Percentiles rank a stretch among this genome's conserved stretches.
phyloP scores from a whole-genome alignment of 805 yeast species.

The Candida wancherniae region DNA sequence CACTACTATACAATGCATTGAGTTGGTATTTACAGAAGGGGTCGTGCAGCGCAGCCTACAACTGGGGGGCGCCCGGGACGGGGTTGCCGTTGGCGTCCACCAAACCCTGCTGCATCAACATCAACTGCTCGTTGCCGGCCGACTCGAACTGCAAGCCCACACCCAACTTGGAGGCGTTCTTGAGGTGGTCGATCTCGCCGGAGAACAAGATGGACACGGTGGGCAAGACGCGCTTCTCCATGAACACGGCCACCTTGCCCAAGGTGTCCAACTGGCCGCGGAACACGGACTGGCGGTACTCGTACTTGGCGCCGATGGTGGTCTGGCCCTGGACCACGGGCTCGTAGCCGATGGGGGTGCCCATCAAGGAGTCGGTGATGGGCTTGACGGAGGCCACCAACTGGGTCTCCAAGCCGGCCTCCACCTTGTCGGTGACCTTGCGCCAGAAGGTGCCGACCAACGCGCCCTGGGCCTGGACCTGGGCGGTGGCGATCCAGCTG shows the following conservation, averaged over 20 bases:
- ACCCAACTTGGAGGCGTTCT: constrained; percentile 72
- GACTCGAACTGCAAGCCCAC: constrained; percentile 94
- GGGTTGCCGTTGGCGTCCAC: constrained; percentile 83
- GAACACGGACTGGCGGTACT: constrained; percentile 92
- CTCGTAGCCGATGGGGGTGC: constrained; percentile 75
- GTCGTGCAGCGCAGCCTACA: constrained; percentile 21
- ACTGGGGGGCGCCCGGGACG: constrained; percentile 70
- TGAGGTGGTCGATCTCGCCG: constrained; percentile 87
- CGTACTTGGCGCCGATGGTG: constrained; percentile 94
- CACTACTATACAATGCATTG: background rate
- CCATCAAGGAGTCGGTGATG: constrained; percentile 68
- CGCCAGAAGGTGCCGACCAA: constrained; percentile 89
- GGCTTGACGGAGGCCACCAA: constrained; percentile 73
- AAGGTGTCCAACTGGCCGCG: constrained; percentile 90
- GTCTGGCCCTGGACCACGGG: constrained; percentile 88
- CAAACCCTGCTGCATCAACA: constrained; percentile 86
- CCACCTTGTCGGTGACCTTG: constrained; percentile 86
- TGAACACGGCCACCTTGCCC: constrained; percentile 86
- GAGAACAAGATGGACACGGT: constrained; percentile 82
- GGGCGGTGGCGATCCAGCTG: constrained; percentile 92
- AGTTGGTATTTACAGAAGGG: constrained; percentile 16
- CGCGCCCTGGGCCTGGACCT: constrained; percentile 89
- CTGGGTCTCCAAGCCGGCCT: constrained; percentile 89
- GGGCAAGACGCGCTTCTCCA: constrained; percentile 92
- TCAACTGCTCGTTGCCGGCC: constrained; percentile 88